Percentiles rank a stretch among this genome's conserved stretches.
Conservation (phyloP, 768 basidiomycete genomes). For the Vararia minispora region DNA sequence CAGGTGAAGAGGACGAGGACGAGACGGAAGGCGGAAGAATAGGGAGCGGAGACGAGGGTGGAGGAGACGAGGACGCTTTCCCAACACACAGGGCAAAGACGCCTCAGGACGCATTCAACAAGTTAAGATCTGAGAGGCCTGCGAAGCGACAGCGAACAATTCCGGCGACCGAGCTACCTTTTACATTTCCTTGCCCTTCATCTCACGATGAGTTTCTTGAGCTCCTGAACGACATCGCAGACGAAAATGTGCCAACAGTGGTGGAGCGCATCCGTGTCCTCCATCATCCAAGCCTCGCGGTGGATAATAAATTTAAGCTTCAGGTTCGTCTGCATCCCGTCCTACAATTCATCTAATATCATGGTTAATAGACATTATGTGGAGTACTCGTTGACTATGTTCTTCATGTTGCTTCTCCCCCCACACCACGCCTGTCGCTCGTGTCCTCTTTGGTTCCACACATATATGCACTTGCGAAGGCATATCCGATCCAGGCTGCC, state of each 20-base stretch:
- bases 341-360: neutral
- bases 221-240: constrained; percentile 59
- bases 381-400: constrained; percentile 83
- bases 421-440: constrained; percentile 46
- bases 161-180: constrained; percentile 61
- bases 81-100: too few species aligned
- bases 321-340: constrained; percentile 44
- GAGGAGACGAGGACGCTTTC: constrained; percentile 25
- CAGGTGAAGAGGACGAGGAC: constrained; percentile 23
- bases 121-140: too few species aligned
- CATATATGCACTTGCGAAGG: constrained; percentile 61
- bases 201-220: constrained; percentile 86
- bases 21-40: constrained; percentile 17
- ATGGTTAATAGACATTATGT: constrained; percentile 44
- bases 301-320: constrained; percentile 86
- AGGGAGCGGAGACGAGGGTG: constrained; percentile 22
- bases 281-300: constrained; percentile 85
- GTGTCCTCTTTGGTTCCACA: constrained; percentile 67
- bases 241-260: constrained; percentile 66
- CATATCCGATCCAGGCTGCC: constrained; percentile 75
- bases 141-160: constrained; percentile 14
- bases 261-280: constrained; percentile 84
- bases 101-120: too few species aligned
- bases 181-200: constrained; percentile 82
- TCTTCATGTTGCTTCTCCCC: constrained; percentile 59